Conservation (phyloP, 352 stramenopile genomes). For the Globisporangium rhizosaccharum region DNA sequence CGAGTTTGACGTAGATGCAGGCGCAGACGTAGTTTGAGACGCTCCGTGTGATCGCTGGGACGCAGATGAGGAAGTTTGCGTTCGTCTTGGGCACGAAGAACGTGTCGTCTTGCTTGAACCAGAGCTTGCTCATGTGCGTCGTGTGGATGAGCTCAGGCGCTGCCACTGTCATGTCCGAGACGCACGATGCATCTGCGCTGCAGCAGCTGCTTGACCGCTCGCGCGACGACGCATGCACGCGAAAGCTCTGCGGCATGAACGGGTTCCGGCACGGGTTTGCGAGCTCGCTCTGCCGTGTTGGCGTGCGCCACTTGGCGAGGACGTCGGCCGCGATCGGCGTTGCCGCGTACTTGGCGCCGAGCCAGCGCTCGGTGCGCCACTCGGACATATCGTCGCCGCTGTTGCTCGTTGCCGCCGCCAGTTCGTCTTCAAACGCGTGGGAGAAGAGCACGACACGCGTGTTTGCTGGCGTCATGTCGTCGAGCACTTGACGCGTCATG, state of each 20-base stretch:
- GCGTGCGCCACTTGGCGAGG: slow-evolving; percentile 20
- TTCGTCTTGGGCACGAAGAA: slow-evolving; percentile 71
- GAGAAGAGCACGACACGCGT: slow-evolving; percentile 58
- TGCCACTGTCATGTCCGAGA: neutral
- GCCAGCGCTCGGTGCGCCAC: slow-evolving; percentile 41
- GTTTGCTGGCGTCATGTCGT: slow-evolving; percentile 39
- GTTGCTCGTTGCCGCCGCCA: neutral
- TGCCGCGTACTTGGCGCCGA: slow-evolving; percentile 48
- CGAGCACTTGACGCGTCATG: slow-evolving; percentile 23
- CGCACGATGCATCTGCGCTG: slow-evolving; percentile 1
- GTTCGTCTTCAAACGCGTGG: slow-evolving; percentile 30
- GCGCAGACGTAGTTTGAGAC: slow-evolving; percentile 46
- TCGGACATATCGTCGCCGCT: neutral
- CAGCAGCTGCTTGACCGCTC: no score
- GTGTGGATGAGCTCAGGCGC: slow-evolving; percentile 28
- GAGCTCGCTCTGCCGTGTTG: slow-evolving; percentile 4
- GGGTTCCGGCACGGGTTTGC: slow-evolving; percentile 34
- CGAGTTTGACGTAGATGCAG: slow-evolving; percentile 62
- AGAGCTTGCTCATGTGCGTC: slow-evolving; percentile 49
- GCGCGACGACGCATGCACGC: slow-evolving; percentile 22
- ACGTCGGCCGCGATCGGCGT: slow-evolving; percentile 24
- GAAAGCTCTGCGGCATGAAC: slow-evolving; percentile 67
- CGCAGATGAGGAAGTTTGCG: slow-evolving; percentile 54
- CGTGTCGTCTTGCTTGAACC: slow-evolving; percentile 62
- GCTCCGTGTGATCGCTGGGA: slow-evolving; percentile 40